phyloP scores from a whole-genome alignment of 1,284 basidiomycete genomes.

The Irpex rosettiformis region DNA sequence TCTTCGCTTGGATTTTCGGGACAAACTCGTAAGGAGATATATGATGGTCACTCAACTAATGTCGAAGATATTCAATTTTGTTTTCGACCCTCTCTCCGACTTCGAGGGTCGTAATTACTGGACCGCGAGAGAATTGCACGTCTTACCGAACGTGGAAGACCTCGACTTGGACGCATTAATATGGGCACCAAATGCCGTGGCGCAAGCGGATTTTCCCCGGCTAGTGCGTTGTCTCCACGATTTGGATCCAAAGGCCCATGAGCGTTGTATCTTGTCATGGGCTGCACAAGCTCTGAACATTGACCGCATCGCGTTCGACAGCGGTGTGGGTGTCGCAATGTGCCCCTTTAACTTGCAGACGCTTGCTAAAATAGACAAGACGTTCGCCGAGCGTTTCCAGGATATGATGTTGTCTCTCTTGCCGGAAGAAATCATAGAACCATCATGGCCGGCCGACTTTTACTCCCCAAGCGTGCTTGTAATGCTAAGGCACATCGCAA shows the following conservation, averaged over 20 bases:
- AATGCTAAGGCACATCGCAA: background rate
- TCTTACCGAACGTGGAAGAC: background rate
- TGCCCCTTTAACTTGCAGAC: background rate
- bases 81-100: background rate
- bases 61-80: background rate
- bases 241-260: background rate
- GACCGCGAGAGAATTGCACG: background rate
- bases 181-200: background rate
- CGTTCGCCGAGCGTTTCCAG: background rate
- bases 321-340: background rate
- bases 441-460: background rate
- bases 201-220: background rate
- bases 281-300: background rate
- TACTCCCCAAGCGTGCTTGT: background rate
- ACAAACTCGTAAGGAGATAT: too few species aligned
- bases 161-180: background rate
- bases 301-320: background rate
- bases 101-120: slow-evolving; percentile 1
- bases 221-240: background rate
- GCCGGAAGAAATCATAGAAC: background rate
- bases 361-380: background rate
- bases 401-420: background rate
- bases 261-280: background rate
- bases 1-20: too few species aligned
- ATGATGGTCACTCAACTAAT: background rate